A percentile compares a stretch with the other conserved stretches of the same genome.
These are phyloP conservation scores for Hyphopichia khmerensis DNA, from an alignment of 1,139 yeast genomes.

Conservation along the genomic window DNA sequence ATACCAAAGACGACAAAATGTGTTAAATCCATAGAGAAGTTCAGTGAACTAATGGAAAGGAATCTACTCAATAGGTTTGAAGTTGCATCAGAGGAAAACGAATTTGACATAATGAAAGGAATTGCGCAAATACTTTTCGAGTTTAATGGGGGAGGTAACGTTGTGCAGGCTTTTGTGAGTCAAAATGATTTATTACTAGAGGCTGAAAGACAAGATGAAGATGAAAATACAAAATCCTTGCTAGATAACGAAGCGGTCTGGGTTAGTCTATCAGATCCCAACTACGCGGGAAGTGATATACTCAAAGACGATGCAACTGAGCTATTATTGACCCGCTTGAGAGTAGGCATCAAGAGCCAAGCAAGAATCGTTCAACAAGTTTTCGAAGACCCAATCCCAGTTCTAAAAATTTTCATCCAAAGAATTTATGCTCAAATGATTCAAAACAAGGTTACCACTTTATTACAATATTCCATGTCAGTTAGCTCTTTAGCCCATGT, in stretches of 20 bases:
- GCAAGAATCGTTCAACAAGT: conserved; percentile 72
- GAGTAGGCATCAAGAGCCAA: conserved; percentile 59
- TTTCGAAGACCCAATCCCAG: conserved; percentile 65
- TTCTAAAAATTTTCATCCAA: conserved; percentile 68
- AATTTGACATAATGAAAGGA: conserved; percentile 69
- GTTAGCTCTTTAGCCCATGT: conserved; percentile 73
- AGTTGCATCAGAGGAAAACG: conserved; percentile 56
- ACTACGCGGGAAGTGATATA: conserved; percentile 20
- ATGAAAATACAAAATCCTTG: conserved; percentile 37
- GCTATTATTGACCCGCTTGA: conserved; percentile 32
- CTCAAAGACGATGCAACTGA: conserved; percentile 36
- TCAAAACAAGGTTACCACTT: conserved; percentile 62
- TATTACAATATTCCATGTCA: conserved; percentile 64
- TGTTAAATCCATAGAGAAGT: conserved; percentile 60
- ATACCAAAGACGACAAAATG: conserved; percentile 50
- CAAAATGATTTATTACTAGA: conserved; percentile 72
- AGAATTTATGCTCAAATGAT: conserved; percentile 77
- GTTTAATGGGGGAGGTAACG: conserved; percentile 83
- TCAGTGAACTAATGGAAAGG: conserved; percentile 75
- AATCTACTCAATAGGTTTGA: conserved; percentile 59
- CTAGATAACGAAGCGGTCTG: conserved; percentile 40
- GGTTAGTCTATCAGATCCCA: conserved; percentile 38
- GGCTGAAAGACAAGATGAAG: conserved; percentile 27
- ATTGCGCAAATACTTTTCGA: conserved; percentile 76
- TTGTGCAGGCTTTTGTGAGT: conserved; percentile 78